Conservation (phyloP, 495 filamentous ascomycete species). For the Neurospora sp. region DNA sequence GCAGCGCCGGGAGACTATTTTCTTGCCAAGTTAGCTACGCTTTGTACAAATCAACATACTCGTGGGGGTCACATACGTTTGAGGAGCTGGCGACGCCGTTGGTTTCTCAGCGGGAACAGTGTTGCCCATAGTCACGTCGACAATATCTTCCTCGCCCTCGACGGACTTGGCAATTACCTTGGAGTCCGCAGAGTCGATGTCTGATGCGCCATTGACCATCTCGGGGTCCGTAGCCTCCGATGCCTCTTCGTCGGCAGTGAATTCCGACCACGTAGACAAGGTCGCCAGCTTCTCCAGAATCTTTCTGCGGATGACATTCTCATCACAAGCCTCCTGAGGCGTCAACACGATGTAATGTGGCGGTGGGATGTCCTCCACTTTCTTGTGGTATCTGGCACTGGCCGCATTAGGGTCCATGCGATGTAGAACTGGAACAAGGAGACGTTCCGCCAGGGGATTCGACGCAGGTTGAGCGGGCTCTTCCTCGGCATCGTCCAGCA, state of each 20-base stretch:
- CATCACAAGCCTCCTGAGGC: conserved; percentile 37
- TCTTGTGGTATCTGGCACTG: conserved; percentile 9
- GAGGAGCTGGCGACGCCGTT: background rate
- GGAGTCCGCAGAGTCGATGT: conserved; percentile 59
- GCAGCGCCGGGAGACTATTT: conserved; percentile 13
- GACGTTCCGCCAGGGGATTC: conserved; percentile 53
- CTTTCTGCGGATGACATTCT: conserved; percentile 41
- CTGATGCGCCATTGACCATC: conserved; percentile 61
- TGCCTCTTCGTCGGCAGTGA: conserved; percentile 35
- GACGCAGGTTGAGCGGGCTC: conserved; percentile 49
- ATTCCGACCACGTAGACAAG: conserved; percentile 30
- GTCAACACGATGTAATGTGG: conserved; percentile 45
- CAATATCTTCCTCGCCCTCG: conserved; percentile 81
- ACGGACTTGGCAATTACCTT: conserved; percentile 67
- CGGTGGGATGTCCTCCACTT: conserved; percentile 14
- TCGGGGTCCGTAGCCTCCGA: conserved; percentile 56
- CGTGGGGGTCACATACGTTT: conserved; percentile 11
- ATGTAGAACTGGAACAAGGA: conserved; percentile 75
- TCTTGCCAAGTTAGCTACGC: background rate
- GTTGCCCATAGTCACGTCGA: conserved; percentile 81
- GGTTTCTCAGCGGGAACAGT: conserved; percentile 21
- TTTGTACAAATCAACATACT: background rate
- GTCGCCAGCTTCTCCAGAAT: conserved; percentile 37
- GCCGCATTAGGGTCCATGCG: conserved; percentile 27
- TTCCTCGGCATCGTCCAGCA: conserved; percentile 41